These are phyloP conservation scores for Xanthoconium purpureum DNA, from an alignment of 768 basidiomycete genomes.

Conservation along the genomic window DNA sequence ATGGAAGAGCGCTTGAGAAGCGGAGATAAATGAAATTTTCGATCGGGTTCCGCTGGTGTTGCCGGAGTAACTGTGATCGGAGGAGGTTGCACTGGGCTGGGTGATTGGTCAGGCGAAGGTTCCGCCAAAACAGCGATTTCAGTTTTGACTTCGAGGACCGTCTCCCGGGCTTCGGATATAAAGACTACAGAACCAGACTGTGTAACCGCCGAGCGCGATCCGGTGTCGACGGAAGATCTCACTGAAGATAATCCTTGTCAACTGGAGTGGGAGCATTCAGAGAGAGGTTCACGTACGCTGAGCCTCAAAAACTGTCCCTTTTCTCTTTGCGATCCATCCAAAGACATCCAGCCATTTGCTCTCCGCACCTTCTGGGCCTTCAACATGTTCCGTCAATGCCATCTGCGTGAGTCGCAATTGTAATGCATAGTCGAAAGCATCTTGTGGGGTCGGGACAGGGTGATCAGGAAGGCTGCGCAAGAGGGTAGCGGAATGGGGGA, in stretches of 20 bases:
- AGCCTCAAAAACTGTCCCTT: slow-evolving; percentile 30
- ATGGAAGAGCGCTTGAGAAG: slow-evolving; percentile 28
- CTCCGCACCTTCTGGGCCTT: slow-evolving; percentile 83
- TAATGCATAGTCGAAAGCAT: slow-evolving; percentile 72
- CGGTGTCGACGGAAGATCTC: slow-evolving; percentile 32
- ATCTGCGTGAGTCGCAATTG: slow-evolving; percentile 87
- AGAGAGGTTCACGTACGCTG: slow-evolving; percentile 20
- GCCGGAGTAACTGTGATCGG: slow-evolving; percentile 64
- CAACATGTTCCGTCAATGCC: slow-evolving; percentile 73
- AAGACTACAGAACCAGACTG: slow-evolving; percentile 13
- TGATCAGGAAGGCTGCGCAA: slow-evolving; percentile 47
- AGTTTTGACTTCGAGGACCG: slow-evolving; percentile 7
- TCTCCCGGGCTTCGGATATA: slow-evolving; percentile 14
- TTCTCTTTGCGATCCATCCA: slow-evolving; percentile 74
- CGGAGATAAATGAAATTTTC: slow-evolving; percentile 16
- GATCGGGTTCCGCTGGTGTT: slow-evolving; percentile 42
- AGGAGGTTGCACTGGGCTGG: slow-evolving; percentile 8
- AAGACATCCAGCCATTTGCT: slow-evolving; percentile 82
- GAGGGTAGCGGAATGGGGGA: slow-evolving; percentile 44
- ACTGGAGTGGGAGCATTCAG: neutral
- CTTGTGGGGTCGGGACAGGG: slow-evolving; percentile 48
- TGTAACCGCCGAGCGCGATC: slow-evolving; percentile 27
- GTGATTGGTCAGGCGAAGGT: neutral
- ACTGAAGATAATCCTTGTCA: slow-evolving; percentile 11
- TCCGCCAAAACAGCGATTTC: slow-evolving; percentile 4